Percentiles rank a stretch among this genome's conserved stretches.
Conservation (phyloP, 2,329 filamentous ascomycete genomes). For the Exophiala phaeomuriformis region DNA sequence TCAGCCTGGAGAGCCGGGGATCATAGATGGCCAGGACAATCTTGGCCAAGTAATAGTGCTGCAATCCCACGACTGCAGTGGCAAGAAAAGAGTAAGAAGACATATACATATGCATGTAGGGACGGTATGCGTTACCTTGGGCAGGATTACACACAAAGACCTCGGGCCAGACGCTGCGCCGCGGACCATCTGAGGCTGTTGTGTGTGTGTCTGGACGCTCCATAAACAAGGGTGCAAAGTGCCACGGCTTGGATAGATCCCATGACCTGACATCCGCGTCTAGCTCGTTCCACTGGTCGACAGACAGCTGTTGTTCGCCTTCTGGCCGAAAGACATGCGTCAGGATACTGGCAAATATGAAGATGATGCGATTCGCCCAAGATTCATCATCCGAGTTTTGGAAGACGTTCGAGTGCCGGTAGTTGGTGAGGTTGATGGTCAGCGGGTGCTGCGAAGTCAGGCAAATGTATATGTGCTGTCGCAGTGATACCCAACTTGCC, state of each 20-base stretch:
- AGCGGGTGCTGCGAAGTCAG: slow-evolving; percentile 34
- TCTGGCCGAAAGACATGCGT: slow-evolving; percentile 16
- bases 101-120: not conserved
- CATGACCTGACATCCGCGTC: slow-evolving; percentile 11
- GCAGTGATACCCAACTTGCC: slow-evolving; percentile 38
- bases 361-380: slow-evolving; percentile 35
- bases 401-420: slow-evolving; percentile 35
- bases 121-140: slow-evolving; percentile 4
- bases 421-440: slow-evolving; percentile 36
- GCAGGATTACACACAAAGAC: slow-evolving; percentile 14
- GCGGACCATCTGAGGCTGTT: not conserved
- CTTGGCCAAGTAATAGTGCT: slow-evolving; percentile 41
- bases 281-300: slow-evolving; percentile 12
- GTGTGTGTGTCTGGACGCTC: not conserved
- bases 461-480: slow-evolving; percentile 39
- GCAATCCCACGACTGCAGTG: slow-evolving; percentile 27
- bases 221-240: slow-evolving; percentile 17
- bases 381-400: slow-evolving; percentile 35
- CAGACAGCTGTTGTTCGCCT: slow-evolving; percentile 3
- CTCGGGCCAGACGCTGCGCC: slow-evolving; percentile 12
- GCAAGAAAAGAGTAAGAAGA: not conserved
- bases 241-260: slow-evolving; percentile 17
- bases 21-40: slow-evolving; percentile 40
- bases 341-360: slow-evolving; percentile 36
- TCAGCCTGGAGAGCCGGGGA: slow-evolving; percentile 33